These are phyloP conservation scores for Mucor lusitanicus DNA, from an alignment of 371 early-diverging fungal species.

Conservation along the genomic window DNA sequence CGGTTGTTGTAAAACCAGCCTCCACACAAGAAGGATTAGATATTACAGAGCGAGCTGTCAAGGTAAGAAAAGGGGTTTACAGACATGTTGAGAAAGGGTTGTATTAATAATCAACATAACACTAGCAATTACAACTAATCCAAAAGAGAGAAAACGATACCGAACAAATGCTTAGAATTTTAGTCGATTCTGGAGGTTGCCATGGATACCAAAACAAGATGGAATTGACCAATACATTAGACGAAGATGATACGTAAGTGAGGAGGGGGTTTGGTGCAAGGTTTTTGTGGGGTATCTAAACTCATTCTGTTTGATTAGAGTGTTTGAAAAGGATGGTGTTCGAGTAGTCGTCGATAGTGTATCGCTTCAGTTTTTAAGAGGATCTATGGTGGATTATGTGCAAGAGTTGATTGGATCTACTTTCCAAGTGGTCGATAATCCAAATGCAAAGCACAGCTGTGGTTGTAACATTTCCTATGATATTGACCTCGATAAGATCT, in stretches of 20 bases:
- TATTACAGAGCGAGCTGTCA: conserved; percentile 43
- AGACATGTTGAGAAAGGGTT: background rate
- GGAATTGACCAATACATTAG: conserved; percentile 72
- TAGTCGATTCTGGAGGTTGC: conserved; percentile 95
- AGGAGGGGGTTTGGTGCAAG: no score
- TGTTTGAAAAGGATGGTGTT: conserved; percentile 84
- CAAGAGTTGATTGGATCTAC: conserved; percentile 93
- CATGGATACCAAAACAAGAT: conserved; percentile 95
- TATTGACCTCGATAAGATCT: conserved; percentile 49
- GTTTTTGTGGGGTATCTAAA: background rate
- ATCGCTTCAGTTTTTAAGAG: conserved; percentile 84
- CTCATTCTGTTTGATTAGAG: conserved; percentile 36
- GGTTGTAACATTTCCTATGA: conserved; percentile 80
- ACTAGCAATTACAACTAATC: conserved; percentile 69
- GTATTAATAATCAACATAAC: conserved; percentile 6
- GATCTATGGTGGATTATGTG: conserved; percentile 87
- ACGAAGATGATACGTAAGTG: conserved; percentile 75
- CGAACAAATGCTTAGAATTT: conserved; percentile 69
- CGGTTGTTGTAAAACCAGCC: conserved; percentile 26
- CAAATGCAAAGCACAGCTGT: conserved; percentile 90
- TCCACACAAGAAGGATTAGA: conserved; percentile 34
- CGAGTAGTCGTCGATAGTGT: conserved; percentile 80
- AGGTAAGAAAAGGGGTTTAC: conserved; percentile 26
- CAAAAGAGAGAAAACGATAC: conserved; percentile 59
- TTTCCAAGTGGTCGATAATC: conserved; percentile 88